Evolutionary conservation across 345 rosid genomes (phyloP).

Genomic region (Eucalyptus lansdowneana): DNA sequence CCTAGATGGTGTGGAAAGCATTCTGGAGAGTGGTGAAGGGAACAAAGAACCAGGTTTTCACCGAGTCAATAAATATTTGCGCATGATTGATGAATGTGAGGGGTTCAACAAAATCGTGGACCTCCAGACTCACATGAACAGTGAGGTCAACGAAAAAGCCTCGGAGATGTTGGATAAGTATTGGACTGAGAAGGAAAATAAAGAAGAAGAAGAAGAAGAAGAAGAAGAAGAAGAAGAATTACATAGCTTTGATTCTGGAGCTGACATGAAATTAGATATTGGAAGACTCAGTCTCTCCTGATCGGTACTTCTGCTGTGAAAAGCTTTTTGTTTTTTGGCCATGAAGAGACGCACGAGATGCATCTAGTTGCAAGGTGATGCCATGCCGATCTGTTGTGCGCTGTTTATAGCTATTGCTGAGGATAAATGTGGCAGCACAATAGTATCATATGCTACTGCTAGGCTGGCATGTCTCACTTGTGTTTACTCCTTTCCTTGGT

Average conservation of each 20-base stretch:
- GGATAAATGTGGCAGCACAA: background rate
- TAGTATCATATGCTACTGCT: background rate
- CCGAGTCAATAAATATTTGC: conserved; percentile 4
- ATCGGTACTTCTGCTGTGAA: background rate
- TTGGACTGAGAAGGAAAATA: conserved; percentile 10
- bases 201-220: background rate
- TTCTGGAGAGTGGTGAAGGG: conserved; percentile 22
- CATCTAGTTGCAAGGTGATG: background rate
- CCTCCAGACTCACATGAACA: conserved; percentile 22
- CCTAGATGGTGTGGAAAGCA: conserved; percentile 22
- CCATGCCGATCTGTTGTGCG: background rate
- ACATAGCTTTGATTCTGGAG: background rate
- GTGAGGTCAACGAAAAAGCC: conserved; percentile 17
- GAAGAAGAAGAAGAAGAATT: background rate
- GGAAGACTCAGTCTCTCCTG: conserved; percentile 1
- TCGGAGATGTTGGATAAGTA: conserved; percentile 17
- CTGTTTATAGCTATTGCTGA: background rate
- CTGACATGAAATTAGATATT: conserved; percentile 2
- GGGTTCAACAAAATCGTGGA: conserved; percentile 21
- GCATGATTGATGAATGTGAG: conserved; percentile 16
- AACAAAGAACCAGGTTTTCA: conserved; percentile 8
- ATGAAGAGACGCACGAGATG: background rate
- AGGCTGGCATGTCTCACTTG: background rate
- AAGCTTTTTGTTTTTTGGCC: background rate
- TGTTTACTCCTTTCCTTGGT: background rate